Evolutionary conservation across 2,329 filamentous ascomycete species (phyloP).

Genomic region (Onygenales sp.): DNA sequence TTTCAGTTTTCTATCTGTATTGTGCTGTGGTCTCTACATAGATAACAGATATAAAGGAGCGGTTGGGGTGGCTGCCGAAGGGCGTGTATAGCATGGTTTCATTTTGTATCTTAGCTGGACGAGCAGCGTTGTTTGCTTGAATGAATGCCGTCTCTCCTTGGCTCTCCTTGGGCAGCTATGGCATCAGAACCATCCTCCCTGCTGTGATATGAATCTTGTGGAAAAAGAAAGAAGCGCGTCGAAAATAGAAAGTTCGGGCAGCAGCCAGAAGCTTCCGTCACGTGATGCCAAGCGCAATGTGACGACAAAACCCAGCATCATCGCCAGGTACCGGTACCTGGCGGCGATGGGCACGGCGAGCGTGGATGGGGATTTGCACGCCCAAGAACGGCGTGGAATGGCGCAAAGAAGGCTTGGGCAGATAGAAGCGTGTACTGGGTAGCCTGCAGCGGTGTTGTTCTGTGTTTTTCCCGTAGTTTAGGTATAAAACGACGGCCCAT

Average conservation of each 20-base stretch:
- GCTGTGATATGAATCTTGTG: not conserved
- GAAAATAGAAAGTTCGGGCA: slow-evolving; percentile 16
- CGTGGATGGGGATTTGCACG: too few species aligned
- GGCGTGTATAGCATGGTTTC: not conserved
- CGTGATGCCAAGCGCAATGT: slow-evolving; percentile 12
- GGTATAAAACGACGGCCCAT: too few species aligned
- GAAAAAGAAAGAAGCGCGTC: slow-evolving; percentile 3
- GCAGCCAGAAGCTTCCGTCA: slow-evolving; percentile 33
- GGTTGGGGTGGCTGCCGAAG: too few species aligned
- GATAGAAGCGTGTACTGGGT: too few species aligned
- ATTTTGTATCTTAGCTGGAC: not conserved
- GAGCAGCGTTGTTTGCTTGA: not conserved
- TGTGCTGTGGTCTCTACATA: not conserved
- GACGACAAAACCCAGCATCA: slow-evolving; percentile 8
- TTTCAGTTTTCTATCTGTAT: not conserved
- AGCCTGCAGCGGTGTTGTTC: too few species aligned
- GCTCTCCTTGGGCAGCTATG: not conserved
- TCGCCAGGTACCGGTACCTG: not conserved
- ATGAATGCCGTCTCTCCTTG: not conserved
- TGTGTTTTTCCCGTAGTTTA: too few species aligned
- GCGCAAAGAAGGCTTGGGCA: too few species aligned
- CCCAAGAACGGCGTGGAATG: too few species aligned
- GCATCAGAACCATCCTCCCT: not conserved
- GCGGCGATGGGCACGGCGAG: too few species aligned
- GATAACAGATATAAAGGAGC: too few species aligned